phyloP scores from a whole-genome alignment of 208 protist genomes.

The Strigomonas oncopelti region DNA sequence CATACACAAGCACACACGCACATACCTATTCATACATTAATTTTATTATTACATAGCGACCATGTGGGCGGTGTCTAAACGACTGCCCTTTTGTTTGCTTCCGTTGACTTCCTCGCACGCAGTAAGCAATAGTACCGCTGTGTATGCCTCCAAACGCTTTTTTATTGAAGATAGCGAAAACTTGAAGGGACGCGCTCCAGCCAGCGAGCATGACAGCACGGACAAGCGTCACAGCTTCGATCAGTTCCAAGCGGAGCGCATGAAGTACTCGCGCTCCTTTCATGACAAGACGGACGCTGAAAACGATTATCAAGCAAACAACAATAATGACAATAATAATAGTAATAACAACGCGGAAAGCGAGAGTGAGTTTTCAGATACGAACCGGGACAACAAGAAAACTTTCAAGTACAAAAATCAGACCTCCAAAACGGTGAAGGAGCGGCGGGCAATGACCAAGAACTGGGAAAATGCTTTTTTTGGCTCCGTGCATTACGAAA shows the following conservation, averaged over 20 bases:
- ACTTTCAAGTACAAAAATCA: conserved; percentile 19
- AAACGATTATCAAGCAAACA: neutral
- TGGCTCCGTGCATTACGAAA: conserved; percentile 74
- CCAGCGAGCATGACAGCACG: too few species aligned
- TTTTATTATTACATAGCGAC: too few species aligned
- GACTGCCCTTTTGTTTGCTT: too few species aligned
- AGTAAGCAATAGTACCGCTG: too few species aligned
- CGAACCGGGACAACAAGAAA: conserved; percentile 15
- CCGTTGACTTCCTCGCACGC: too few species aligned
- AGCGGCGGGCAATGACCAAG: conserved; percentile 50
- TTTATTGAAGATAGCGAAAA: too few species aligned
- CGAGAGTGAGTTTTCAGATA: neutral
- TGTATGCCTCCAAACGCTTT: too few species aligned
- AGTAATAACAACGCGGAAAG: neutral
- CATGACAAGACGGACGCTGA: conserved; percentile 29
- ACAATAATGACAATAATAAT: conserved; percentile 1
- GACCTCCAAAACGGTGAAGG: conserved; percentile 40
- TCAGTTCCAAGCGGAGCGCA: conserved; percentile 35
- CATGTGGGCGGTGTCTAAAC: too few species aligned
- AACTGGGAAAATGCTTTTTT: conserved; percentile 88
- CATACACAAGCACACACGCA: too few species aligned
- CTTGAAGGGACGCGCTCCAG: too few species aligned
- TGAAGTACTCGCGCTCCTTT: conserved; percentile 41
- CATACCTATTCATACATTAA: too few species aligned
- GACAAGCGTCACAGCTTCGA: conserved; percentile 3